These are phyloP conservation scores for Xerocomus amazonicus DNA, from an alignment of 1,284 basidiomycete genomes.

Conservation along the genomic window DNA sequence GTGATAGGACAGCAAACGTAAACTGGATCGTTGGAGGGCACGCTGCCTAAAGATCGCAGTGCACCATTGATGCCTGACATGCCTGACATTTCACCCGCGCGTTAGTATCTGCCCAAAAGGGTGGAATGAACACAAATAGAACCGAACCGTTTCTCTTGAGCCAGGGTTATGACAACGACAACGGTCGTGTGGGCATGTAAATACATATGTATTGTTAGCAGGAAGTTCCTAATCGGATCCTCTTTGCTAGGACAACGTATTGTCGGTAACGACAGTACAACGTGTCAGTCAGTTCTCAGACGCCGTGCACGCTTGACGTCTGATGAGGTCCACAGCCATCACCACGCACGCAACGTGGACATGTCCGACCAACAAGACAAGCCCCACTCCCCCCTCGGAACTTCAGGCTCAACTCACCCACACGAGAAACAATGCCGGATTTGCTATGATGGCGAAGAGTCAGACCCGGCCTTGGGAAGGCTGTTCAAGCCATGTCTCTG, in stretches of 20 bases:
- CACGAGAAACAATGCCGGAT: conserved; percentile 68
- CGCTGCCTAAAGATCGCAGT: conserved; percentile 10
- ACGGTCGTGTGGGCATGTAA: too few relatives aligned
- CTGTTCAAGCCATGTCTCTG: conserved; percentile 77
- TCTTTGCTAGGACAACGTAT: not conserved
- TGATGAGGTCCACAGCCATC: too few relatives aligned
- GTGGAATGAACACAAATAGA: too few relatives aligned
- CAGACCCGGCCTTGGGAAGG: conserved; percentile 56
- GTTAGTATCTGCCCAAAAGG: too few relatives aligned
- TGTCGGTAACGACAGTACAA: not conserved
- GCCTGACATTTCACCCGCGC: too few relatives aligned
- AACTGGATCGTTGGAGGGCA: conserved; percentile 24
- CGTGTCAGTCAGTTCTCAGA: not conserved
- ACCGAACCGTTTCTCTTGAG: too few relatives aligned
- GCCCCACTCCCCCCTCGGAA: not conserved
- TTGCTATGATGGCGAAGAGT: conserved; percentile 59
- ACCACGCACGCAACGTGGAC: conserved; percentile 12
- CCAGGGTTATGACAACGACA: too few relatives aligned
- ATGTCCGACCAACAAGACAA: conserved; percentile 20
- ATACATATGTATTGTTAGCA: too few relatives aligned
- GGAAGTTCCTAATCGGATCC: not conserved
- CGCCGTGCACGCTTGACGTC: too few relatives aligned
- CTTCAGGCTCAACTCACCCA: conserved; percentile 3
- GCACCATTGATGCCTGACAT: not conserved
- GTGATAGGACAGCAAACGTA: conserved; percentile 25